Evolutionary conservation across 257 asterid species (phyloP), one percentile per base, ranked within the genome.

Genomic region (Thymus quinquecostatus): DNA sequence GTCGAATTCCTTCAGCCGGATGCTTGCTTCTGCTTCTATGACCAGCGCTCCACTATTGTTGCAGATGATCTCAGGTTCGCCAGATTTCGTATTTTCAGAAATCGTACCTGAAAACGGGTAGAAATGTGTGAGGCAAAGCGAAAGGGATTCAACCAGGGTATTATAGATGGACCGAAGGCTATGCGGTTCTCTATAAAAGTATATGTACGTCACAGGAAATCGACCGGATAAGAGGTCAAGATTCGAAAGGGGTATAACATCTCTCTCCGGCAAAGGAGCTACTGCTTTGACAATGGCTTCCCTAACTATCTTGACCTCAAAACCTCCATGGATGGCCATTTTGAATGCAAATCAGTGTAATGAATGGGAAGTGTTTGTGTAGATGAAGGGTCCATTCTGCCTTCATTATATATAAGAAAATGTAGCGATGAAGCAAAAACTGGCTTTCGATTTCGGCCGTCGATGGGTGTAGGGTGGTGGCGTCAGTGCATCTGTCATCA

Each of bases 211-310:
- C 8, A 85, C 87, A 0, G 87, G 94, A 73, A 85, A 87, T n/a
- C 91, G 73, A 47, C 94, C 91, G 0, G 86, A 82, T 33, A 87
- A 61, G 54, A 87, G 90, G 58, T 87, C 94, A 30, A 87, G 87
- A 68, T 87, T 87, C 6, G 94, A 85, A 47, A 85, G 86, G 63
- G 80, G 21, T 33, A 87, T 84, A 14, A 66, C 50, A 62, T 67
- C 76, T 6, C 44, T 27, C 41, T 81, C 71, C 12, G 82, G 86
- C 41, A 65, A 60, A 13, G 80, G 77, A 54, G 49, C 78, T 47
- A 60, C 67, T 34, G 86, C 82, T 65, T 76, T 79, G 6, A 82
- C 88, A 13, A 82, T 60, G 56, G 85, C 74, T 77, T 81, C 69
- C 45, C 65, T 64, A 28, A 70, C 71, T 71, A 80, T 33, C 28